Conservation (phyloP, 2,329 filamentous ascomycete species). For the Penicillium carneum region DNA sequence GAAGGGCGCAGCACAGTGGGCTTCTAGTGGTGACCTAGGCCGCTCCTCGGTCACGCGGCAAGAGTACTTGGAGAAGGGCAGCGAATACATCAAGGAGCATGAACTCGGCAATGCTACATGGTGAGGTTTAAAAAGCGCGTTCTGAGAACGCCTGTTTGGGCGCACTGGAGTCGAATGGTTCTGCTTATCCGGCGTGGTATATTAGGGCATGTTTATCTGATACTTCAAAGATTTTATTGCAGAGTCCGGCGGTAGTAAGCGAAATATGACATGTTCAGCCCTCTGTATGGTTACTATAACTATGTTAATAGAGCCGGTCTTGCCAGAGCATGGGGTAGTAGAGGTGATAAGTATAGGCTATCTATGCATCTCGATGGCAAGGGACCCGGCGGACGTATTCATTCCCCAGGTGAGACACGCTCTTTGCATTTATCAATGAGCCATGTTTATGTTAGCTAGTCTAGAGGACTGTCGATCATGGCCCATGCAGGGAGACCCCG, state of each 20-base stretch:
- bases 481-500: conserved; percentile 25
- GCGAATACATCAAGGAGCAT: conserved; percentile 81
- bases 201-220: conserved; percentile 18
- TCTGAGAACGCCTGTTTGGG: conserved; percentile 23
- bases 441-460: background rate
- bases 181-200: conserved; percentile 19
- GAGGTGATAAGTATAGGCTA: too few relatives aligned
- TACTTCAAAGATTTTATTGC: conserved; percentile 12
- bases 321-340: too few relatives aligned
- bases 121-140: conserved; percentile 26
- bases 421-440: background rate
- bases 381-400: background rate
- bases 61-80: conserved; percentile 90
- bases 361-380: background rate
- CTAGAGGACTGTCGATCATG: conserved; percentile 22
- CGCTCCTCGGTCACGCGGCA: conserved; percentile 74
- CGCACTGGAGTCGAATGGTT: conserved; percentile 34
- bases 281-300: background rate
- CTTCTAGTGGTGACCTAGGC: conserved; percentile 64
- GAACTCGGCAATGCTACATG: conserved; percentile 49
- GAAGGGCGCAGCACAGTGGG: conserved; percentile 91
- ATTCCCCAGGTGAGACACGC: conserved; percentile 2
- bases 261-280: conserved; percentile 11
- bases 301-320: background rate
- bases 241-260: conserved; percentile 7